Percentiles rank a stretch among this genome's conserved stretches.
phyloP scores from a whole-genome alignment of 2,329 filamentous ascomycete genomes.

The Cercospora nicotianae region DNA sequence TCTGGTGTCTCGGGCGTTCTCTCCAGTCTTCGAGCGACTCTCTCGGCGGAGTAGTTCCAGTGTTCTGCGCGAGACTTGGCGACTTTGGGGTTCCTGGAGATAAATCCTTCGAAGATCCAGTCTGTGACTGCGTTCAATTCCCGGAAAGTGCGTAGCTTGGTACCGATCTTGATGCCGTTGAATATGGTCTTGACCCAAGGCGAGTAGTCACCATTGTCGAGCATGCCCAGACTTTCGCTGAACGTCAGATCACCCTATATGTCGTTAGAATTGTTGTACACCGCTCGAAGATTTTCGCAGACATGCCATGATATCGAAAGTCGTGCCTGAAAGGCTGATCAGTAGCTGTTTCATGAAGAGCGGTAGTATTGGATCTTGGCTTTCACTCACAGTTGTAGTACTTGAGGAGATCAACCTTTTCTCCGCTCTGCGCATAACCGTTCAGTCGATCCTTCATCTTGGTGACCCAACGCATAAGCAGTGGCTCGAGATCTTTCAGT shows the following conservation, averaged over 20 bases:
- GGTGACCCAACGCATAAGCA: slow-evolving; percentile 33
- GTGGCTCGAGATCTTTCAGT: slow-evolving; percentile 35
- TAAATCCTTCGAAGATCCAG: slow-evolving; percentile 19
- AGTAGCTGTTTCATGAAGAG: background rate
- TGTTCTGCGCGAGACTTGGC: slow-evolving; percentile 25
- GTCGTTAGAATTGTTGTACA: slow-evolving; percentile 16
- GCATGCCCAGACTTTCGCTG: slow-evolving; percentile 34
- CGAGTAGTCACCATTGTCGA: slow-evolving; percentile 35
- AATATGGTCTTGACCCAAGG: slow-evolving; percentile 36
- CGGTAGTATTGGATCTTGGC: background rate
- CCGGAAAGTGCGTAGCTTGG: slow-evolving; percentile 19
- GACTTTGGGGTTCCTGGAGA: slow-evolving; percentile 23
- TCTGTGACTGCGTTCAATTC: slow-evolving; percentile 13
- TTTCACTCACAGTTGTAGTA: slow-evolving; percentile 33
- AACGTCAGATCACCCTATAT: slow-evolving; percentile 36
- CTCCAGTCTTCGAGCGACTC: slow-evolving; percentile 23
- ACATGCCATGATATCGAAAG: slow-evolving; percentile 24
- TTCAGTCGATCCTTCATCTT: slow-evolving; percentile 29
- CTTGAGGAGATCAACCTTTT: slow-evolving; percentile 34
- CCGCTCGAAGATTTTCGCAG: background rate
- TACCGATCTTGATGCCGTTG: slow-evolving; percentile 26
- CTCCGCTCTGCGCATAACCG: slow-evolving; percentile 8
- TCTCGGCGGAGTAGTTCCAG: slow-evolving; percentile 29
- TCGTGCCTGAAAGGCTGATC: slow-evolving; percentile 19
- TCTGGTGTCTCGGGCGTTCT: slow-evolving; percentile 27